These are phyloP conservation scores for Sporisorium sorghi DNA, from an alignment of 1,284 basidiomycete species.

Conservation along the genomic window DNA sequence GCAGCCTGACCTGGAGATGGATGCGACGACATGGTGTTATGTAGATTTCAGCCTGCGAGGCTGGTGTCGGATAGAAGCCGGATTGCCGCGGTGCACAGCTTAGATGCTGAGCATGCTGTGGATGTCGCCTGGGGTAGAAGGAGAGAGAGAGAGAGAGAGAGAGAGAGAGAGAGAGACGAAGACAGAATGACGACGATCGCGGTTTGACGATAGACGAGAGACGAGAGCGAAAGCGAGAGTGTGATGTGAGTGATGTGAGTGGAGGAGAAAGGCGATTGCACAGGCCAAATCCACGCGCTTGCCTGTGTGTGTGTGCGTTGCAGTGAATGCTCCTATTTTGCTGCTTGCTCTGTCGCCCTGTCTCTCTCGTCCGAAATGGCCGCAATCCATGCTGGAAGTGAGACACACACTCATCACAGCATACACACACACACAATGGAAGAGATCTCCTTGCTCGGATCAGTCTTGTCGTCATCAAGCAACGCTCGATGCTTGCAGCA, in stretches of 20 bases:
- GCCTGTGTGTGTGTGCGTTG: neutral
- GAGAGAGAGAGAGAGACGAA: neutral
- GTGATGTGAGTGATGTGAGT: too few species aligned
- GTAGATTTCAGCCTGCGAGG: too few species aligned
- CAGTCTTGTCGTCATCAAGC: too few species aligned
- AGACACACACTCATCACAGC: too few species aligned
- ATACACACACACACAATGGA: too few species aligned
- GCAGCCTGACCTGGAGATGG: conserved; percentile 9
- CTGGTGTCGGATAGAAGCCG: neutral
- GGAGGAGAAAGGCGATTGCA: conserved; percentile 3
- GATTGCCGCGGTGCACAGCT: neutral
- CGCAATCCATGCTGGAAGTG: too few species aligned
- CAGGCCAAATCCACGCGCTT: neutral
- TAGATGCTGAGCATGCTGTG: neutral
- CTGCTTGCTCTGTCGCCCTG: neutral
- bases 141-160: too few species aligned
- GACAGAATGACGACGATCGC: neutral
- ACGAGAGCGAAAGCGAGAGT: neutral
- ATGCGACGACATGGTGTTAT: conserved; percentile 11
- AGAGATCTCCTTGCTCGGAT: too few species aligned
- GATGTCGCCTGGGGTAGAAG: neutral
- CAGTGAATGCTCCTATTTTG: neutral
- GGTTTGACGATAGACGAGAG: neutral
- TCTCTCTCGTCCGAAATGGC: conserved; percentile 4
- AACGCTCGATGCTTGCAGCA: too few species aligned